Evolutionary conservation across 371 early-diverging fungal species (phyloP).

Genomic region (Mucor lusitanicus): DNA sequence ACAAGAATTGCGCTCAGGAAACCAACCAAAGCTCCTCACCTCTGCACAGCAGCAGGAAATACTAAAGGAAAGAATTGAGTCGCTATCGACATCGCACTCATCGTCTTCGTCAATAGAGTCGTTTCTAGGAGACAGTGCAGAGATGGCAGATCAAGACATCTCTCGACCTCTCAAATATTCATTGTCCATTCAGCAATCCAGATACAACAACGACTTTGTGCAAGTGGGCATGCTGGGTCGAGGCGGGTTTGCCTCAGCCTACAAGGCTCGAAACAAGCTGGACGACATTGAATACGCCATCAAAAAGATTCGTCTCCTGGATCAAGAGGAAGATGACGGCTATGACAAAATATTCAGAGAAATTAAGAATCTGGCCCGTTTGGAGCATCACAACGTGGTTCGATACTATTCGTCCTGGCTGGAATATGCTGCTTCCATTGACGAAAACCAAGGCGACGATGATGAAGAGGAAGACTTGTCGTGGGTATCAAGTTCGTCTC

Average conservation of each 20-base stretch:
- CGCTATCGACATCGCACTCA: not conserved
- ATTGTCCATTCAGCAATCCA: constrained; percentile 62
- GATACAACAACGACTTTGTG: constrained; percentile 85
- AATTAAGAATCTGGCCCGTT: constrained; percentile 84
- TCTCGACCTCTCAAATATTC: not conserved
- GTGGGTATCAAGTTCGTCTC: constrained; percentile 2
- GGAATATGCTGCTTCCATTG: constrained; percentile 53
- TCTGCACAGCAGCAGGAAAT: constrained; percentile 15
- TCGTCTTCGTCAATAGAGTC: not conserved
- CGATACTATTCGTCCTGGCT: constrained; percentile 94
- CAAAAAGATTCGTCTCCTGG: constrained; percentile 73
- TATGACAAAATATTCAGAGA: constrained; percentile 86
- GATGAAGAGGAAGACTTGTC: constrained; percentile 14
- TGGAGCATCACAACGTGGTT: constrained; percentile 90
- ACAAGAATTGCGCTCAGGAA: constrained; percentile 9
- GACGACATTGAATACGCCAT: constrained; percentile 90
- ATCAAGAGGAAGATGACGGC: constrained; percentile 39
- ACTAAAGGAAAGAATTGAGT: constrained; percentile 1
- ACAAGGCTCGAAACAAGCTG: constrained; percentile 69
- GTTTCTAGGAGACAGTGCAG: not conserved
- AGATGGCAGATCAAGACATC: not conserved
- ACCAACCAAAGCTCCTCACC: constrained; percentile 14
- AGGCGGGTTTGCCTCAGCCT: constrained; percentile 96
- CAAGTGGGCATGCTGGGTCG: constrained; percentile 79
- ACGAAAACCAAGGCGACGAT: not conserved